A percentile compares a stretch with the other conserved stretches of the same genome.
Evolutionary conservation across 2,329 filamentous ascomycete species (phyloP).

Genomic region (Chrysosporium keratinophilum): DNA sequence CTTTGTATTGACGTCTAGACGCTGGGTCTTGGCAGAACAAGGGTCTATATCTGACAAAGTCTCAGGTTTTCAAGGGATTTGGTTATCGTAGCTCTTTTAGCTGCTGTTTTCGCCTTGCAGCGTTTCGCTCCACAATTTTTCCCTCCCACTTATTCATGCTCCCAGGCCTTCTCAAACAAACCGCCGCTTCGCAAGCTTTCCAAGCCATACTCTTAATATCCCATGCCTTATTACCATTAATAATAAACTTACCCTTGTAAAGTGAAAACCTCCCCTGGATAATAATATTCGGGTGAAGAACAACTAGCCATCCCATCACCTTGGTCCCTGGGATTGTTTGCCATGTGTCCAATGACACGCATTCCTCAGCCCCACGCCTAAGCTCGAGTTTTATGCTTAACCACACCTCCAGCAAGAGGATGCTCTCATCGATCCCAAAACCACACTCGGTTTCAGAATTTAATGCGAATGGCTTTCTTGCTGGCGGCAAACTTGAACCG

Average conservation of each 20-base stretch:
- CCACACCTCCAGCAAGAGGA: not conserved
- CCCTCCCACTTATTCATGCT: too few relatives aligned
- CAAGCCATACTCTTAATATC: too few relatives aligned
- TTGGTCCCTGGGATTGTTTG: not conserved
- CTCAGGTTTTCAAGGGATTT: too few relatives aligned
- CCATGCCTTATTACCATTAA: too few relatives aligned
- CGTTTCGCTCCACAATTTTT: too few relatives aligned
- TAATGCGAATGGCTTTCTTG: not conserved
- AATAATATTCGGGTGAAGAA: not conserved
- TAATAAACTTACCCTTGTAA: not conserved
- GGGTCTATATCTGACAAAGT: too few relatives aligned
- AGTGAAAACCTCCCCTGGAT: not conserved
- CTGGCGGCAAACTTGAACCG: not conserved
- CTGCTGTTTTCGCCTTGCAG: too few relatives aligned
- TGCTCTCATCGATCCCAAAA: not conserved
- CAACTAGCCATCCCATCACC: not conserved
- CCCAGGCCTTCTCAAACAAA: too few relatives aligned
- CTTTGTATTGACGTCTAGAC: too few relatives aligned
- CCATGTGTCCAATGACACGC: not conserved
- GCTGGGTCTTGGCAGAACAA: too few relatives aligned
- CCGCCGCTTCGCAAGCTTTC: too few relatives aligned
- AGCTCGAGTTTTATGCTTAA: slow-evolving; percentile 4
- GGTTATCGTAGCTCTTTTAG: too few relatives aligned
- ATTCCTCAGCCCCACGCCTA: not conserved
- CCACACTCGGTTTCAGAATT: not conserved